Evolutionary conservation across 148 eudicot genomes (phyloP), one percentile per base, ranked within the genome.

Genomic region (Pouteria glomerata): DNA sequence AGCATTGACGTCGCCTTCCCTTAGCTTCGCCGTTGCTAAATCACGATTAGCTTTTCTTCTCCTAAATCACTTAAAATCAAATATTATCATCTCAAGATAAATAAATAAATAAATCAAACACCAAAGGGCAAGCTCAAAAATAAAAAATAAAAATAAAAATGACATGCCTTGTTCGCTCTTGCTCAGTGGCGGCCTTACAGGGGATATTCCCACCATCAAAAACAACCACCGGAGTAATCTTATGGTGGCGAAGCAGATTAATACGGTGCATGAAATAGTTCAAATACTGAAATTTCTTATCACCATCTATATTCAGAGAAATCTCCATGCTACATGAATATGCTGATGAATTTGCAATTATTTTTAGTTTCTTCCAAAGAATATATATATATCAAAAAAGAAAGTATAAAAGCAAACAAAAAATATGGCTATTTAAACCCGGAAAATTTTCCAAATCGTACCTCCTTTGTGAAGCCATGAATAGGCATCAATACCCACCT

Each of bases 381-480:
- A 39, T n/a, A n/a, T n/a, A n/a, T n/a, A n/a, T n/a, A n/a, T n/a
- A 39, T 39, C 44, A 39, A 5, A 39, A 39, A 39, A 39, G 21
- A 2, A 19, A 19, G 4, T 16, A 50, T 6, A 12, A 50, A 50
- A 16, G n/a, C 29, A 48, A 6, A 16, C 58, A 68, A 11, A 31
- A n/a, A n/a, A n/a, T n/a, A 33, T n/a, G 15, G 24, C 11, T 10
- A 12, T 23, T n/a, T n/a, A n/a, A 3, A 63, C 8, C 35, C 4
- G 29, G 4, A 35, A 15, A n/a, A 39, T 26, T 4, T 52, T 41
- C 73, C 35, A 3, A 55, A 66, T 30, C 37, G 13, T 77, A 89
- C 97, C 94, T 86, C 97, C 97, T 87, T 89, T 91, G 80, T 91
- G 94, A 59, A 91, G 90, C 97, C 97, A 91, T 47, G 94, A 87